Evolutionary conservation across 1,139 yeast species (phyloP), one percentile per base, ranked within the genome.

Genomic region (Geotrichum candidum): DNA sequence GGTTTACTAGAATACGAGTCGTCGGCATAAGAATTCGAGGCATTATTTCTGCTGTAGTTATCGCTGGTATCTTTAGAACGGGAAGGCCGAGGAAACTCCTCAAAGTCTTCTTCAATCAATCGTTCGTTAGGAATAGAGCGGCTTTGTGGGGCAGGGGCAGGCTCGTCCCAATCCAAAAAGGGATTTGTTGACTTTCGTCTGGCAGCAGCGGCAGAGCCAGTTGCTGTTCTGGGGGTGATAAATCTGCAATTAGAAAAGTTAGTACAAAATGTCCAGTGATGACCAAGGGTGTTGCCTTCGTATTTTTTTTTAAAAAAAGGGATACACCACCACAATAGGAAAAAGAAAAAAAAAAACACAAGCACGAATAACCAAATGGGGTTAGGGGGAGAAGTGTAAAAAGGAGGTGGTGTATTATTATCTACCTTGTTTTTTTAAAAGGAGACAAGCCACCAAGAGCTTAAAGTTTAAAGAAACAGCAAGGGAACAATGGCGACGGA

Each of bases 131-230:
- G 56, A 11, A 38, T 53, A 23, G 60, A 53, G 27, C 60, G 60
- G 33, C 46, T 57, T 27, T 56, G 60, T 9, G 54, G 35, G 15
- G 60, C 54, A 25, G 57, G 55, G 13, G 58, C 56, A 5, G 51
- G 29, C 7, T 51, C 50, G 29, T 46, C 58, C n/a, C 22, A 46
- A 31, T 62, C 64, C 45, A 62, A 15, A 53, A 62, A 62, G 18
- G 64, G 64, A 53, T 62, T 62, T 38, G 63, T 61, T n/a, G 58
- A 57, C 22, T 31, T 55, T 48, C 58, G 51, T 51, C 57, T 56
- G 25, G 61, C 45, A 7, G 58, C 31, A 35, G 59, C 59, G 25
- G 59, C 59, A 23, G 59, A 55, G 38, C 59, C 59, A 11, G 41
- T 38, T 18, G 59, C 59, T 35, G 55, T 59, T 54, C 58, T 55